Evolutionary conservation across 2,329 filamentous ascomycete species (phyloP).

Genomic region (Sporothrix curviconia): DNA sequence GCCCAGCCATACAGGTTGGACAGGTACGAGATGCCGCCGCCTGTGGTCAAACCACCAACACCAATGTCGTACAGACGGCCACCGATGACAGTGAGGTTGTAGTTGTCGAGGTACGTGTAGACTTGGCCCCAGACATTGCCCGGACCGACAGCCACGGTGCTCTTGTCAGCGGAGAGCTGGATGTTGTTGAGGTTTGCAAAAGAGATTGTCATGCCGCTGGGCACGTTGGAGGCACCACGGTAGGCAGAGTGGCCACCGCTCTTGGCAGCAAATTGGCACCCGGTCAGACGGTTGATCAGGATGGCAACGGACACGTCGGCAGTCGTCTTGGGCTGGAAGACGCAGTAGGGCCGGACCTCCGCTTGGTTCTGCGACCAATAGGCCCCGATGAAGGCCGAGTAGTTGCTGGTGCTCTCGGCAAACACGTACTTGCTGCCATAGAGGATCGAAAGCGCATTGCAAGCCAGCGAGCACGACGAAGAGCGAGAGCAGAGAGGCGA

Average conservation of each 20-base stretch:
- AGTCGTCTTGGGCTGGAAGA: conserved; percentile 35
- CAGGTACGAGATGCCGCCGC: conserved; percentile 54
- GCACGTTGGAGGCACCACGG: conserved; percentile 41
- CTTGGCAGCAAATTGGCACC: conserved; percentile 45
- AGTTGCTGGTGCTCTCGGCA: not conserved
- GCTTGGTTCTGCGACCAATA: conserved; percentile 9
- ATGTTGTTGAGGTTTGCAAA: conserved; percentile 44
- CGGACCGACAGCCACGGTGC: conserved; percentile 42
- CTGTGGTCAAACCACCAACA: conserved; percentile 51
- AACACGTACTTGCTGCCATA: not conserved
- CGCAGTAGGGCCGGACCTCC: conserved; percentile 19
- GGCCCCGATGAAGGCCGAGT: not conserved
- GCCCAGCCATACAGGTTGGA: conserved; percentile 46
- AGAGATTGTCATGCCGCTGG: conserved; percentile 49
- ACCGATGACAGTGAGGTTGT: conserved; percentile 51
- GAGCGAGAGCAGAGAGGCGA: not conserved
- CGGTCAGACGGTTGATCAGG: conserved; percentile 36
- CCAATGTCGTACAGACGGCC: conserved; percentile 59
- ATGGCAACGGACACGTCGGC: conserved; percentile 37
- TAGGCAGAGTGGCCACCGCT: conserved; percentile 50
- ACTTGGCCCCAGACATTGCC: conserved; percentile 49
- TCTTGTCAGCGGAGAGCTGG: conserved; percentile 36
- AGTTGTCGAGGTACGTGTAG: conserved; percentile 41
- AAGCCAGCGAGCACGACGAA: not conserved
- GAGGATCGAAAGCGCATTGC: not conserved